phyloP scores from a whole-genome alignment of 108 stramenopile species.

The Ochromonas danica region DNA sequence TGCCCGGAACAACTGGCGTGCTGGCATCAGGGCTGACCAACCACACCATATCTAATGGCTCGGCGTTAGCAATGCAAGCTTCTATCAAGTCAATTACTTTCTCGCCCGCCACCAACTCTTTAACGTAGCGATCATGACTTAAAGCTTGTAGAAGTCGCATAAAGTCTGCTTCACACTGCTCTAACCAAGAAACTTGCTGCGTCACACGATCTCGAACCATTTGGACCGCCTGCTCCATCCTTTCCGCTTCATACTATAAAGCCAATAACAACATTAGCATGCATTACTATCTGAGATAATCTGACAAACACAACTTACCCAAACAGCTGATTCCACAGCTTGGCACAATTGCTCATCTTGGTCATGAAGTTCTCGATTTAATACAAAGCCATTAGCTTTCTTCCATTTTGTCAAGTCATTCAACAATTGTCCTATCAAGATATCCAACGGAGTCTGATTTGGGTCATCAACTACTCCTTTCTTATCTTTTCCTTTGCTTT shows the following conservation, averaged over 20 bases:
- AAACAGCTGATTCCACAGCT: constrained; percentile 2
- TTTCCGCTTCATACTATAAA: constrained; percentile 23
- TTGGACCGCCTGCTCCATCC: not conserved
- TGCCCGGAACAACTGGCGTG: not conserved
- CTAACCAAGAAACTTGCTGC: not conserved
- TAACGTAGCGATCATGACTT: not conserved
- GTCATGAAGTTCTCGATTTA: not conserved
- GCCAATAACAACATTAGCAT: too few species aligned
- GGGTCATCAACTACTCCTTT: too few species aligned
- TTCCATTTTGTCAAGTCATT: constrained; percentile 1
- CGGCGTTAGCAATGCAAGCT: not conserved
- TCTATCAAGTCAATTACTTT: not conserved
- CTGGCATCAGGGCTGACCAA: not conserved
- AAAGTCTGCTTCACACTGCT: not conserved
- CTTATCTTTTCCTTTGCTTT: too few species aligned
- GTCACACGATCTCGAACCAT: not conserved
- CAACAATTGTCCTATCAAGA: not conserved
- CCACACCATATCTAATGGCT: not conserved
- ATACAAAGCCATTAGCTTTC: not conserved
- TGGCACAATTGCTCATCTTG: not conserved
- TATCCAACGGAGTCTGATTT: too few species aligned
- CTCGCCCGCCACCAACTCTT: not conserved
- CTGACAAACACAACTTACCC: not conserved
- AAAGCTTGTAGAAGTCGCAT: not conserved
- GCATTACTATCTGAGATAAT: too few species aligned